Evolutionary conservation across 768 basidiomycete genomes (phyloP), one percentile per base, ranked within the genome.

Genomic region (Suillus ampliporus): DNA sequence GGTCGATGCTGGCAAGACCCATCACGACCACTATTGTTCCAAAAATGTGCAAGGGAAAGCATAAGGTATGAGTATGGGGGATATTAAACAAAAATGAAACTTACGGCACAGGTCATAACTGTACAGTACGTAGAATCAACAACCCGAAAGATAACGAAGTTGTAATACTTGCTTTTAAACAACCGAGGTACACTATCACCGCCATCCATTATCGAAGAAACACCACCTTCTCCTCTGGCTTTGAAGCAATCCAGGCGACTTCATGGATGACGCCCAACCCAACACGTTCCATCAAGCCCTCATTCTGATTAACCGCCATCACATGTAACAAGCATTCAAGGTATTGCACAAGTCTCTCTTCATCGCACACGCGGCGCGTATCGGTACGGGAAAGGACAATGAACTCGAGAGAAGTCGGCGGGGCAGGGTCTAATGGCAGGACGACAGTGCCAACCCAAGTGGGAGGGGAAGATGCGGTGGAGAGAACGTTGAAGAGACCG

Each of bases 231-330:
- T 28, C 17, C 17, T 56, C 23, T 6, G 23, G 37, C 9, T 1
- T 10, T 9, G 54, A 56, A 19, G 23, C n/a, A 40, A 40, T 44
- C 70, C 71, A 72, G 17, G 71, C 65, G 10, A 48, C 53, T 46
- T 72, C 67, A 8, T 65, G 37, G 6, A 68, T 28, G 19, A 72
- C 9, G 28, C 71, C 70, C 15, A 72, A 40, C 5, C 71, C 67
- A 35, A 72, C 44, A 9, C 71, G 67, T 44, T 72, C 67, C 21
- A 71, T 43, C 17, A 60, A 61, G 23, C 50, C 1, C 10, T 68
- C 60, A 34, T 28, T 17, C 3, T 58, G 37, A 40, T 28, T 56
- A 26, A 73, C 63, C 3, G 64, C 69, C 69, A 73, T 67, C 5
- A 71, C 71, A 43, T 73, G 57, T 44, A 72, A 26, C 19, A 64